These are phyloP conservation scores for Pleurotus salmoneostramineus DNA, from an alignment of 768 basidiomycete genomes.

Conservation along the genomic window DNA sequence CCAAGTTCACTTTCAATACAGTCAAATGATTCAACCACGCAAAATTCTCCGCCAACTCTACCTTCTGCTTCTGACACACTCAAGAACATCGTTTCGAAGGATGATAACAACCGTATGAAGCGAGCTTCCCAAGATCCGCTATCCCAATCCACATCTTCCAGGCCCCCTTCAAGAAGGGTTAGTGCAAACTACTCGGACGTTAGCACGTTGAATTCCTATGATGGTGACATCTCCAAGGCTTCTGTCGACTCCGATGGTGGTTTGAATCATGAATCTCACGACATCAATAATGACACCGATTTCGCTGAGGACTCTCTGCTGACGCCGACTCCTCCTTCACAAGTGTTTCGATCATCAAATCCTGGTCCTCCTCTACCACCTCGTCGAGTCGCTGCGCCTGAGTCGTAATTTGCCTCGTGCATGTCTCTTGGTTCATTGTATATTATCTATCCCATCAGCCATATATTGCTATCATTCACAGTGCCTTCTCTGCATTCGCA, in stretches of 20 bases:
- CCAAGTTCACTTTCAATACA: constrained; percentile 6
- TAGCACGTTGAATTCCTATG: background rate
- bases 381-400: constrained; percentile 15
- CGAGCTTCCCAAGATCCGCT: constrained; percentile 21
- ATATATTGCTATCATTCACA: background rate
- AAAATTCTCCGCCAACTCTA: constrained; percentile 13
- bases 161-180: constrained; percentile 8
- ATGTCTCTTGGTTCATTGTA: background rate
- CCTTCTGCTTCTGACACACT: constrained; percentile 46
- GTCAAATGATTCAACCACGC: background rate
- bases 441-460: background rate
- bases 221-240: background rate
- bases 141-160: constrained; percentile 10
- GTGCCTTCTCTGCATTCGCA: no score
- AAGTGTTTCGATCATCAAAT: constrained; percentile 6
- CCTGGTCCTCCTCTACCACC: constrained; percentile 30
- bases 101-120: constrained; percentile 27
- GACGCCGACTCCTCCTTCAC: background rate
- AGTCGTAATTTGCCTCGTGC: background rate
- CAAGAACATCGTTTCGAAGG: constrained; percentile 51
- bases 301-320: background rate
- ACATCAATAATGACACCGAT: background rate
- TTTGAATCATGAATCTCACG: background rate
- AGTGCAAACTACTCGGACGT: constrained; percentile 2
- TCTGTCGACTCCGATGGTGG: background rate